phyloP scores from a whole-genome alignment of 148 eudicot species.

The Rhododendron griersonianum region DNA sequence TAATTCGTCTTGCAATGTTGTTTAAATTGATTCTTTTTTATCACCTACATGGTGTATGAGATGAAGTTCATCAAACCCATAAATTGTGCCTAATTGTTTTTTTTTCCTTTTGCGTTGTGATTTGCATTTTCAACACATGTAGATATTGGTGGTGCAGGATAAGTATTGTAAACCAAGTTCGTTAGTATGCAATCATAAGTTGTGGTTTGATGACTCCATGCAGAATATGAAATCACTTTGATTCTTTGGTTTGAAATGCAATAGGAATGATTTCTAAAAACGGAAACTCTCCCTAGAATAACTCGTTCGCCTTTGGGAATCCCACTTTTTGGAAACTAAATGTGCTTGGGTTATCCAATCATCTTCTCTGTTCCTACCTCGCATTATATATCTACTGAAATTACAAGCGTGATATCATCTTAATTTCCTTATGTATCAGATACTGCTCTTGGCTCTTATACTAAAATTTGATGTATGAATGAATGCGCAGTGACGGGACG shows the following conservation, averaged over 20 bases:
- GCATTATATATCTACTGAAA: neutral
- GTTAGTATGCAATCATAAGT: neutral
- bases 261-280: neutral
- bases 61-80: neutral
- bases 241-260: neutral
- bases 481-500: conserved; percentile 31
- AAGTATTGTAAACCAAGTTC: neutral
- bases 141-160: neutral
- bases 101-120: neutral
- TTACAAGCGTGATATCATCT: neutral
- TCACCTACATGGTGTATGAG: neutral
- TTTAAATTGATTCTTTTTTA: neutral
- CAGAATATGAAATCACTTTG: neutral
- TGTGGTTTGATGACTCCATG: neutral
- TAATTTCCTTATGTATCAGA: neutral
- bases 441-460: neutral
- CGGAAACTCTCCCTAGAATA: too few relatives aligned
- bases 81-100: neutral
- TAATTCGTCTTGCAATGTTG: neutral
- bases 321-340: neutral
- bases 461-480: neutral
- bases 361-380: neutral
- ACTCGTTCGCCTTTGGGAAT: neutral
- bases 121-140: neutral
- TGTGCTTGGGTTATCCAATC: neutral